Evolutionary conservation across 106 monocot genomes (phyloP).

Genomic region (Platanthera guangdongensis): DNA sequence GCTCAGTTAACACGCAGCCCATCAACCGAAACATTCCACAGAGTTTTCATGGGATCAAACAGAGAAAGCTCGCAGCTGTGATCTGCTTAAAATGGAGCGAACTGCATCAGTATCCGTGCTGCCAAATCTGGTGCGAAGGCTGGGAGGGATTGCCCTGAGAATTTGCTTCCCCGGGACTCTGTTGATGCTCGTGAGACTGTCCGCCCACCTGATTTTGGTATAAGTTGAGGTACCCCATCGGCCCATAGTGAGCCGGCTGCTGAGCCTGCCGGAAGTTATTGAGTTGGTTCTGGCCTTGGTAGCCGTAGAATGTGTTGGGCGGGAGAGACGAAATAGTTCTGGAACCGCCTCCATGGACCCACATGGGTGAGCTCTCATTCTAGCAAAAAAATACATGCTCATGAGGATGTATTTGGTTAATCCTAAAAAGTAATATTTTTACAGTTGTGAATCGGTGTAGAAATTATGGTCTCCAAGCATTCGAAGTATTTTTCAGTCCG

Average conservation of each 20-base stretch:
- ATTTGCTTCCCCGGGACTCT: constrained; percentile 39
- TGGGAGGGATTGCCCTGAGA: constrained; percentile 57
- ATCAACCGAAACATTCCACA: constrained; percentile 7
- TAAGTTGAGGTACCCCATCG: constrained; percentile 57
- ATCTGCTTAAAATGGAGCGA: background rate
- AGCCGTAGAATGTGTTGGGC: constrained; percentile 56
- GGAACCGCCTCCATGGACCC: constrained; percentile 64
- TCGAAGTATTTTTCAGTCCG: too few species aligned
- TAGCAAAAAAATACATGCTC: constrained; percentile 10
- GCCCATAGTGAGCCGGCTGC: constrained; percentile 55
- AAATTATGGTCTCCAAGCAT: too few species aligned
- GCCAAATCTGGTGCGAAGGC: constrained; percentile 76
- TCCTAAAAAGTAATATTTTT: too few species aligned
- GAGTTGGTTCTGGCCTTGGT: constrained; percentile 69
- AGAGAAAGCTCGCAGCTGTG: too few species aligned
- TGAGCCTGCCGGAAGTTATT: constrained; percentile 71
- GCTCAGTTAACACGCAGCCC: constrained; percentile 6
- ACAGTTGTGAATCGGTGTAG: too few species aligned
- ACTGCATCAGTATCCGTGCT: constrained; percentile 50
- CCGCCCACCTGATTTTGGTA: constrained; percentile 65
- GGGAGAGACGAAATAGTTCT: constrained; percentile 70
- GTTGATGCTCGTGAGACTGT: constrained; percentile 49
- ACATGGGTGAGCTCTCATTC: constrained; percentile 74
- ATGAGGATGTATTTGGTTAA: too few species aligned
- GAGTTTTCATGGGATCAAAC: background rate